phyloP scores from a whole-genome alignment of 805 yeast species.

The Yarrowia yakushimensis region DNA sequence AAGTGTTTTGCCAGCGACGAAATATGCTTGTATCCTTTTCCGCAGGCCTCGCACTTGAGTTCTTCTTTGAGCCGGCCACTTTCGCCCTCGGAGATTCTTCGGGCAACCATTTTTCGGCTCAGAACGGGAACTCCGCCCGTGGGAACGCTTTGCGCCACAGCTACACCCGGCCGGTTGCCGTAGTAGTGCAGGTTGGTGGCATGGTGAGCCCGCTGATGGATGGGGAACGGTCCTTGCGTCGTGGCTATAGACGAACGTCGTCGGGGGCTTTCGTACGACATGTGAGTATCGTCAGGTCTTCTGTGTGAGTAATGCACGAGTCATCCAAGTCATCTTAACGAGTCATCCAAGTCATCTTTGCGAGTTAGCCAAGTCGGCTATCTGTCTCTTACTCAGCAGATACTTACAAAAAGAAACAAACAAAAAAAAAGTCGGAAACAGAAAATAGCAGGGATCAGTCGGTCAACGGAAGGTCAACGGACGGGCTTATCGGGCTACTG shows the following conservation, averaged over 20 bases:
- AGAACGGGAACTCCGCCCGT: constrained; percentile 24
- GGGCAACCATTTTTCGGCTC: constrained; percentile 60
- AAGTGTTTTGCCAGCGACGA: constrained; percentile 83
- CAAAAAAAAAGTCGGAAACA: too few species aligned
- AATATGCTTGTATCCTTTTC: constrained; percentile 86
- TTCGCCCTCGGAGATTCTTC: constrained; percentile 83
- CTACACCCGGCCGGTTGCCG: constrained; percentile 2
- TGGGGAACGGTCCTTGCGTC: constrained; percentile 14
- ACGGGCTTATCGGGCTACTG: too few species aligned
- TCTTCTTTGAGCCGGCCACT: constrained; percentile 81
- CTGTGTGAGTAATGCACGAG: background rate
- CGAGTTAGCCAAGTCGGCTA: too few species aligned
- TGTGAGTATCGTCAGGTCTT: background rate
- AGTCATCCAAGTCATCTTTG: too few species aligned
- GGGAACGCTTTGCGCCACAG: constrained; percentile 29
- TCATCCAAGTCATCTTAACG: too few species aligned
- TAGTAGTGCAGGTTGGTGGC: constrained; percentile 22
- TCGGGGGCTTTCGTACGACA: constrained; percentile 19
- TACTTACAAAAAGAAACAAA: background rate
- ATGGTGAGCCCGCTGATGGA: constrained; percentile 22
- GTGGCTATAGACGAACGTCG: constrained; percentile 21
- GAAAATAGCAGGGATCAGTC: too few species aligned
- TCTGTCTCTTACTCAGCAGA: too few species aligned
- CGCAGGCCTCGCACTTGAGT: constrained; percentile 84
- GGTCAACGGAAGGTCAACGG: too few species aligned